Base-by-base conservation (phyloP, 495 filamentous ascomycete genomes). In the Neurospora africana region DNA sequence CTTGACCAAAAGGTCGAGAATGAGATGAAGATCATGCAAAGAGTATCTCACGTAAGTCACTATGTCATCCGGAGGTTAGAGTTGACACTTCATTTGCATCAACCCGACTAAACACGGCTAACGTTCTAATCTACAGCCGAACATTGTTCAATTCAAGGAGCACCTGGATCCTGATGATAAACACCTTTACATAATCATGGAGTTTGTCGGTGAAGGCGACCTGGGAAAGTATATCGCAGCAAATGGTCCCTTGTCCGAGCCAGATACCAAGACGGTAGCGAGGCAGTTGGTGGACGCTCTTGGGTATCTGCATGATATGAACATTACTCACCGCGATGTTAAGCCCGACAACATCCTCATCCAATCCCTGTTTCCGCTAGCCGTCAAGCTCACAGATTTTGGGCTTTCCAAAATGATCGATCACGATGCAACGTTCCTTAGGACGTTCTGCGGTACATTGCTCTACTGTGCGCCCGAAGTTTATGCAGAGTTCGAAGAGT, bases 301-400 rank as follows among this genome's bases (percentile, higher is more conserved):
- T 17, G 88, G 88, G n/a, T 97, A 99, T 78, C 84, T 98, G 13
- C 95, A 99, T 76, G 81, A 86, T 40, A 90, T 89, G 75, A 91
- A 89, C 68, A 97, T 99, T 75, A 97, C 95, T 0, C 95, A 99
- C 82, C 91, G 95, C 5, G 95, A 99, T 81, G 92, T 99, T 76
- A 99, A 99, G 79, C 95, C 95, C 0, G 96, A 98, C 81, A 99
- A 99, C 77, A 97, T 99, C 72, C 84, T 99, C 35, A 91, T 98
- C 73, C 82, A 87, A 9, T 90, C 87, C 2, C 76, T 87, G 2
- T 9, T 1, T 33, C 53, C 95, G 0, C 85, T 95, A 39, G 81
- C 86, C 2, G 91, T 98, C 75, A 98, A 98, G 82, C 84, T 99
- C 17, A 96, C 96, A 0, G 95, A 99, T 78, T 99, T 99, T 74